Evolutionary conservation across 768 basidiomycete genomes (phyloP), one percentile per base, ranked within the genome.

Genomic region (Serendipita sp.): DNA sequence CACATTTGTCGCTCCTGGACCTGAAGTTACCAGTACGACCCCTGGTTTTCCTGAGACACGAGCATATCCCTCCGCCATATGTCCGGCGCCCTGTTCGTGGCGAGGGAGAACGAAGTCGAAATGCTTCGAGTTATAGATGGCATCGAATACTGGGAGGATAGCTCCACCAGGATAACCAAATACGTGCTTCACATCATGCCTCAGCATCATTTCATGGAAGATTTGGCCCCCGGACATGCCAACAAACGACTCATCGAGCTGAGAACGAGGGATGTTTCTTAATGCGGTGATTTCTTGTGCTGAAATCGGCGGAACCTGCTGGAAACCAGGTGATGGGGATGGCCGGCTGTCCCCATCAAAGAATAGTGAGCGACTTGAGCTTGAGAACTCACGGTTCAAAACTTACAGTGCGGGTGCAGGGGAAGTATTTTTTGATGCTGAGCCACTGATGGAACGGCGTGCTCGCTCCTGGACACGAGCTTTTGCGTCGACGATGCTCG

Each of bases 161-260:
- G 95, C 96, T 65, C 95, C 95, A 48, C 94, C 94, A 5, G 95
- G 95, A 76, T 98, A 99, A 44, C 95, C 95, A 71, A 99, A 98
- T 52, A 99, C 82, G 71, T 97, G 91, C 75, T 94, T 96, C 70
- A 98, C 94, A 65, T 81, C 84, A 72, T 99, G 96, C 52, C 95
- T 82, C 67, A 94, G 85, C 91, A 99, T 95, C 95, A 99, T 98
- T 76, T 99, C 95, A 75, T 99, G 93, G 78, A 99, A 96, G 72
- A 99, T 97, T 75, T 97, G 83, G 32, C 95, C 95, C 11, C 95
- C 95, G 23, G 91, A 91, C 74, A 94, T 82, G 58, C 95, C 96
- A 64, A 98, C 81, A 71, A 99, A 98, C 5, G 88, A 86, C 70
- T 85, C 80, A 73, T 93, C 91, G 44, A 73, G 68, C 3, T 36